Conservation (phyloP, 2,329 filamentous ascomycete species). For the Calonectria crousiana region DNA sequence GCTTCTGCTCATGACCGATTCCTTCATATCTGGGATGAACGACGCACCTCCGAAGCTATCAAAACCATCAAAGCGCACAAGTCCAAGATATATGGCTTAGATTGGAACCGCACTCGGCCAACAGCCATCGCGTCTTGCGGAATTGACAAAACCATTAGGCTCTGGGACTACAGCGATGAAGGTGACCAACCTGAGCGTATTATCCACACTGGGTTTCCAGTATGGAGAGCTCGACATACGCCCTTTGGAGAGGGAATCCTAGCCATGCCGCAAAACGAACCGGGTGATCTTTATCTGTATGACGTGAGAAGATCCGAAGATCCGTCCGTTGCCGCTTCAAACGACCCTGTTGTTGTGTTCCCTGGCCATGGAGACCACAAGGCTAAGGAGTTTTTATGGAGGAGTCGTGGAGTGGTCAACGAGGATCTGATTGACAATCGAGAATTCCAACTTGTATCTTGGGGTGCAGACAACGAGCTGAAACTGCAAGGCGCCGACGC, state of each 20-base stretch:
- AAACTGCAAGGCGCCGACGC: conserved; percentile 81
- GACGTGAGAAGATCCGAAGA: conserved; percentile 68
- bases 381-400: conserved; percentile 93
- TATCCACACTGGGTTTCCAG: conserved; percentile 85
- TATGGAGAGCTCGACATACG: conserved; percentile 92
- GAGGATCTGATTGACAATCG: conserved; percentile 79
- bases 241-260: conserved; percentile 89
- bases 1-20: conserved; percentile 92
- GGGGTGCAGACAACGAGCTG: conserved; percentile 88
- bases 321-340: conserved; percentile 57
- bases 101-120: conserved; percentile 86
- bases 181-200: conserved; percentile 78
- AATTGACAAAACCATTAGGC: conserved; percentile 90
- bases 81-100: conserved; percentile 95
- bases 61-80: conserved; percentile 88
- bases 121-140: conserved; percentile 88
- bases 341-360: conserved; percentile 68
- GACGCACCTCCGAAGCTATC: conserved; percentile 81
- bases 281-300: conserved; percentile 87
- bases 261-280: conserved; percentile 92
- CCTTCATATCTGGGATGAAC: conserved; percentile 90
- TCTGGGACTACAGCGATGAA: conserved; percentile 83
- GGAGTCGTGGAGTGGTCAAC: conserved; percentile 75
- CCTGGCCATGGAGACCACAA: conserved; percentile 73
- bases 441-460: conserved; percentile 93